These are phyloP conservation scores for Clitocybe nebularis DNA, from an alignment of 1,284 basidiomycete species.

Conservation along the genomic window DNA sequence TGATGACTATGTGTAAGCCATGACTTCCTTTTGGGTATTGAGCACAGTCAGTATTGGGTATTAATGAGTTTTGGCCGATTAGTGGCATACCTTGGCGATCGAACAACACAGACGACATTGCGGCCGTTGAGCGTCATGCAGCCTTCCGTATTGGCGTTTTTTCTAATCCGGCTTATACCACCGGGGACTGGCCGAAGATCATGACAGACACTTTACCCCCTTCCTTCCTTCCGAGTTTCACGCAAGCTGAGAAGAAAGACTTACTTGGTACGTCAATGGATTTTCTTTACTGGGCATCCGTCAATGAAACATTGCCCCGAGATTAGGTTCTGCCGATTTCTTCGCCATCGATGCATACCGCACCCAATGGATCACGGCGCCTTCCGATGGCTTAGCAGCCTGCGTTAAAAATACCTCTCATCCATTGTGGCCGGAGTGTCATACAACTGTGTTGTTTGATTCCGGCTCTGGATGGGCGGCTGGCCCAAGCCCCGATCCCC, in stretches of 20 bases:
- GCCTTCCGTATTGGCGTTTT: constrained; percentile 44
- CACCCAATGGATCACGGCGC: constrained; percentile 35
- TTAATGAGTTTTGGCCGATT: background rate
- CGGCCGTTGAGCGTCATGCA: constrained; percentile 41
- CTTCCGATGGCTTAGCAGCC: constrained; percentile 34
- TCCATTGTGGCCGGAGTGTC: constrained; percentile 42
- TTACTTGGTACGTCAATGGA: constrained; percentile 28
- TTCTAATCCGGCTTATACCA: constrained; percentile 39
- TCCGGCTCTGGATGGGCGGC: constrained; percentile 40
- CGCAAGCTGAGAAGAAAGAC: constrained; percentile 36
- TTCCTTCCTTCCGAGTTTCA: constrained; percentile 41
- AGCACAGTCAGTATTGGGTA: too few species aligned
- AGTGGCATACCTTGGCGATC: constrained; percentile 43
- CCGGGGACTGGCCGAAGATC: constrained; percentile 45
- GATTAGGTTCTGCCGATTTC: constrained; percentile 43
- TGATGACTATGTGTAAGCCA: constrained; percentile 39
- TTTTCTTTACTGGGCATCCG: background rate
- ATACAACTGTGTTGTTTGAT: constrained; percentile 32
- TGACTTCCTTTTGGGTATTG: constrained; percentile 4
- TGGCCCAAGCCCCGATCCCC: constrained; percentile 37
- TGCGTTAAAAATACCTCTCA: constrained; percentile 36
- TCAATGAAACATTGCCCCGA: background rate
- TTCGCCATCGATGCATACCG: constrained; percentile 45
- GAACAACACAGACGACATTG: constrained; percentile 38
- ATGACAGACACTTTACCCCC: constrained; percentile 41